These are phyloP conservation scores for Posidonia oceanica DNA, from an alignment of 116 monocot species.

Conservation along the genomic window DNA sequence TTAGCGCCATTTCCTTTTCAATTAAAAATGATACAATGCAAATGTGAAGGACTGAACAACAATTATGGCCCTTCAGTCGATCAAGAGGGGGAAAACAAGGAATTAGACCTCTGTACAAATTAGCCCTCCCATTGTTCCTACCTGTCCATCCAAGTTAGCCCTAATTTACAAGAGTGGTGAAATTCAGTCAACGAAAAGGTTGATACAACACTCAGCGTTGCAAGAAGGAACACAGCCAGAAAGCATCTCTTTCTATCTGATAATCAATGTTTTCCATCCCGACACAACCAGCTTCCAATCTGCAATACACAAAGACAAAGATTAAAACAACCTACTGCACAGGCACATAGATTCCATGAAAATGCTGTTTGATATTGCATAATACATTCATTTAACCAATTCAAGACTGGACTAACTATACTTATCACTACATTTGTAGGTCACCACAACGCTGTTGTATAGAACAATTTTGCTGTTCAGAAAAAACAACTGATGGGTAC, in stretches of 20 bases:
- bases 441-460: no score
- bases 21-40: constrained; percentile 7
- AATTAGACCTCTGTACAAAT: constrained; percentile 6
- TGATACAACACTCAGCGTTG: neutral
- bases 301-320: neutral
- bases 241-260: neutral
- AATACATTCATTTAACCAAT: no score
- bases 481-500: no score
- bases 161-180: constrained; percentile 2
- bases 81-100: neutral
- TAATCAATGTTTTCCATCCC: neutral
- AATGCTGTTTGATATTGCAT: no score
- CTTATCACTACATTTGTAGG: no score
- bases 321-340: no score
- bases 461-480: no score
- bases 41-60: neutral
- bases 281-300: neutral
- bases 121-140: constrained; percentile 2
- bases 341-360: no score
- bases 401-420: no score
- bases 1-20: neutral
- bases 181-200: neutral
- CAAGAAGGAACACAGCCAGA: neutral
- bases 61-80: neutral
- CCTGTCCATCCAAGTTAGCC: neutral